phyloP scores from a whole-genome alignment of 805 yeast species.

The Lachancea kluyveri region DNA sequence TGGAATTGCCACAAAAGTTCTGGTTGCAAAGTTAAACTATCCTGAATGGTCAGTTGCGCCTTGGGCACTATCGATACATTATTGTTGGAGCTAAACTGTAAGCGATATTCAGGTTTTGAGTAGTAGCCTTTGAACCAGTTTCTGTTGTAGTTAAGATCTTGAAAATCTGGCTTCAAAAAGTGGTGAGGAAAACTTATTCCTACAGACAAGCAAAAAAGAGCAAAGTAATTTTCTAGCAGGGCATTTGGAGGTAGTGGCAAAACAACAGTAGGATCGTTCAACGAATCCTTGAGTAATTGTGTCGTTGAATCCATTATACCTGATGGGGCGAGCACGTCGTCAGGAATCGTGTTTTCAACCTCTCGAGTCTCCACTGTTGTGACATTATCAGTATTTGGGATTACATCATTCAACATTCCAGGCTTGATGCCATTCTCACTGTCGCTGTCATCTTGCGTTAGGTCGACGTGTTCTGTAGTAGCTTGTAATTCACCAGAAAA shows the following conservation, averaged over 20 bases:
- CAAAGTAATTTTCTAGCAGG: constrained; percentile 25
- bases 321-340: too few species aligned
- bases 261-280: constrained; percentile 20
- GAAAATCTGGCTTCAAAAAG: constrained; percentile 21
- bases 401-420: too few species aligned
- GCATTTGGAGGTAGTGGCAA: constrained; percentile 22
- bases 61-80: constrained; percentile 8
- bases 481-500: constrained; percentile 21
- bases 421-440: too few species aligned
- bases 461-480: constrained; percentile 1
- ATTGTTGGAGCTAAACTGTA: constrained; percentile 6
- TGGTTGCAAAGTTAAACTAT: constrained; percentile 15
- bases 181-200: constrained; percentile 21
- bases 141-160: constrained; percentile 17
- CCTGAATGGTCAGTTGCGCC: constrained; percentile 8
- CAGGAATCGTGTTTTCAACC: too few species aligned
- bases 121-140: constrained; percentile 24
- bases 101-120: constrained; percentile 9
- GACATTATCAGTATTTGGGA: too few species aligned
- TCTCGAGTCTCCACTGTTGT: too few species aligned
- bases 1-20: constrained; percentile 26
- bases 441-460: constrained; percentile 3
- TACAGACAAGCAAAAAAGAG: constrained; percentile 21
- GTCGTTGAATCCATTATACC: neutral
- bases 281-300: neutral